These are phyloP conservation scores for Gastrolobium villosum DNA, from an alignment of 306 rosid genomes.

Conservation along the genomic window DNA sequence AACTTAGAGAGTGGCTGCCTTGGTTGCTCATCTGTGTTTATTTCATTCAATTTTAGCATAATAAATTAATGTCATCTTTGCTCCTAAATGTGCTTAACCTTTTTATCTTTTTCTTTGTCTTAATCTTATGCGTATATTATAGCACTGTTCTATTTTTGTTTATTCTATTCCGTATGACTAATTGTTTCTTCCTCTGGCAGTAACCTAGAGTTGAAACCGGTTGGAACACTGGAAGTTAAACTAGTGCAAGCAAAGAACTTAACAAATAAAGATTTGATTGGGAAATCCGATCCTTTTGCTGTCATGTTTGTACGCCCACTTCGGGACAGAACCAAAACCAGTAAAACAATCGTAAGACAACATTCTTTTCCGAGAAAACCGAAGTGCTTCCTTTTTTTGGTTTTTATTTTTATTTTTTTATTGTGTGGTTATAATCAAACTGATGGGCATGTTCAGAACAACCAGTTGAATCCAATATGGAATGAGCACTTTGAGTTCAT, in stretches of 20 bases:
- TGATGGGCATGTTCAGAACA: constrained; percentile 63
- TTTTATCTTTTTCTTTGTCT: neutral
- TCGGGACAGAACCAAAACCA: constrained; percentile 74
- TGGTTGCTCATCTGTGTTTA: constrained; percentile 8
- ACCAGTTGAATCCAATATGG: constrained; percentile 94
- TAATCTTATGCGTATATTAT: neutral
- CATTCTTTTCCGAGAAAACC: constrained; percentile 15
- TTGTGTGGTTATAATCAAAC: constrained; percentile 26
- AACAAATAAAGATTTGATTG: constrained; percentile 77
- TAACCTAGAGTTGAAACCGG: constrained; percentile 82
- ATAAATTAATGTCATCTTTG: constrained; percentile 14
- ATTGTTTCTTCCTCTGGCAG: constrained; percentile 59
- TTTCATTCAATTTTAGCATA: neutral
- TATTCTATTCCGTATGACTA: neutral
- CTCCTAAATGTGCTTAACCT: neutral
- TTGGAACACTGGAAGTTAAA: constrained; percentile 87
- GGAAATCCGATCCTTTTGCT: constrained; percentile 96
- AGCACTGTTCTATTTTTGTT: neutral
- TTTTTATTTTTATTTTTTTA: neutral
- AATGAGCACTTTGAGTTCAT: constrained; percentile 88
- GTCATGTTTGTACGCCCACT: constrained; percentile 82
- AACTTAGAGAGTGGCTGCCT: constrained; percentile 11
- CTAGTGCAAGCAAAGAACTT: constrained; percentile 90
- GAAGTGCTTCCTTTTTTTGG: neutral
- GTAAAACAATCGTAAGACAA: constrained; percentile 79